Conservation (phyloP, 176 grass and related monocot genomes). For the Thinopyrum elongatum region DNA sequence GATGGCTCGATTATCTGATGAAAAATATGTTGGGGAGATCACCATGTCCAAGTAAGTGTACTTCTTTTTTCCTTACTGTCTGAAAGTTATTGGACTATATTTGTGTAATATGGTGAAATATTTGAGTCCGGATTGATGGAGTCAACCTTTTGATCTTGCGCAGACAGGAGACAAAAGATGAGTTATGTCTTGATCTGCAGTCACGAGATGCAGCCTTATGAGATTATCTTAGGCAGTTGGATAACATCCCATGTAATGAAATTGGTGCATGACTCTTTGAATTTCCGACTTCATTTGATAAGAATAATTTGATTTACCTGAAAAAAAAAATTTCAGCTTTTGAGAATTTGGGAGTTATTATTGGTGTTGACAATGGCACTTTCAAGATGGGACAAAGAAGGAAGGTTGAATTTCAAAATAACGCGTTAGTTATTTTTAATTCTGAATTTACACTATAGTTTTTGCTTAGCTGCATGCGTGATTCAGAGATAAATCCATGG, state of each 20-base stretch:
- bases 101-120: conserved; percentile 4
- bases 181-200: conserved; percentile 53
- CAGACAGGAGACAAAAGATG: conserved; percentile 53
- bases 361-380: conserved; percentile 54
- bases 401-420: conserved; percentile 52
- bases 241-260: conserved; percentile 89
- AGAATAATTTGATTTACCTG: conserved; percentile 30
- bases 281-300: conserved; percentile 24
- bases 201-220: conserved; percentile 43
- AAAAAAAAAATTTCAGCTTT: no score
- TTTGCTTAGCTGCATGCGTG: conserved; percentile 19
- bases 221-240: conserved; percentile 61
- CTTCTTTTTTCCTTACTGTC: neutral
- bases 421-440: conserved; percentile 9
- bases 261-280: conserved; percentile 9
- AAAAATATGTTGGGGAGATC: conserved; percentile 67
- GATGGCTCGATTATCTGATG: conserved; percentile 63
- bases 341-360: conserved; percentile 56
- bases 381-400: conserved; percentile 71
- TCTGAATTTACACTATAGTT: neutral
- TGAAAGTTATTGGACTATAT: neutral
- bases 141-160: conserved; percentile 16
- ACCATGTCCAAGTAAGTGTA: conserved; percentile 39
- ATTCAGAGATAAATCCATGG: neutral
- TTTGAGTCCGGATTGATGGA: neutral